Evolutionary conservation across 768 basidiomycete species (phyloP).

Genomic region (Tricholoma hemisulphureum): DNA sequence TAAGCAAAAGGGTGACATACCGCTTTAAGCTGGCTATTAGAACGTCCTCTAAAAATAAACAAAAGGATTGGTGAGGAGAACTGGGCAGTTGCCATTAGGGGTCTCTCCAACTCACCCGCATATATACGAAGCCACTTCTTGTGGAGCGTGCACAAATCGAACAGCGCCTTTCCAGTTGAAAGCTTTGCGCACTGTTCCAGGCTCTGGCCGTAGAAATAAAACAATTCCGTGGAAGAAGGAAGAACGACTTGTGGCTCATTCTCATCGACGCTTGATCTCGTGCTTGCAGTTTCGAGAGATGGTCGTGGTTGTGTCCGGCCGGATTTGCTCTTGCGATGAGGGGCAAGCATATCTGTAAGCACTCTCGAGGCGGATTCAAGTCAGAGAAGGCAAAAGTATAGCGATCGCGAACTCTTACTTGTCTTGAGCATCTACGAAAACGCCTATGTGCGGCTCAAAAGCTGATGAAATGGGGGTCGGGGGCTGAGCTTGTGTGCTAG

Average conservation of each 20-base stretch:
- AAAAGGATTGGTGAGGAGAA: constrained; percentile 9
- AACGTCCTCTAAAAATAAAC: constrained; percentile 76
- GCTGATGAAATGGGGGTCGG: constrained; percentile 81
- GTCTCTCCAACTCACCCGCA: constrained; percentile 60
- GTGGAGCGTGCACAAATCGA: constrained; percentile 76
- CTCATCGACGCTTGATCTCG: constrained; percentile 40
- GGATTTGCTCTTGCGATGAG: constrained; percentile 58
- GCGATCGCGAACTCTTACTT: constrained; percentile 48
- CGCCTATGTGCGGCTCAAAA: constrained; percentile 88
- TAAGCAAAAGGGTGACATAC: constrained; percentile 32
- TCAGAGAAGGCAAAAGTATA: not conserved
- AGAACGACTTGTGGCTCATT: constrained; percentile 64
- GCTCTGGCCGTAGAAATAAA: constrained; percentile 95
- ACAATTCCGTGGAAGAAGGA: constrained; percentile 92
- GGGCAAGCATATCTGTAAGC: constrained; percentile 85
- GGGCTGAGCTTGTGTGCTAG: constrained; percentile 47
- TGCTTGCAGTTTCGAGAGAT: constrained; percentile 60
- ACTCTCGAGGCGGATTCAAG: constrained; percentile 48
- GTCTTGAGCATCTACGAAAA: constrained; percentile 97
- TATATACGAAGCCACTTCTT: constrained; percentile 95
- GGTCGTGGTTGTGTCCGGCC: constrained; percentile 50
- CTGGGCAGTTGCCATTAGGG: not conserved
- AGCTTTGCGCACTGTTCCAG: constrained; percentile 92
- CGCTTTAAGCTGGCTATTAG: constrained; percentile 71
- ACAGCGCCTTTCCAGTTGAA: constrained; percentile 79